A percentile compares a stretch with the other conserved stretches of the same genome.
These are phyloP conservation scores for Alternaria sp. DNA, from an alignment of 2,329 filamentous ascomycete species.

Conservation along the genomic window DNA sequence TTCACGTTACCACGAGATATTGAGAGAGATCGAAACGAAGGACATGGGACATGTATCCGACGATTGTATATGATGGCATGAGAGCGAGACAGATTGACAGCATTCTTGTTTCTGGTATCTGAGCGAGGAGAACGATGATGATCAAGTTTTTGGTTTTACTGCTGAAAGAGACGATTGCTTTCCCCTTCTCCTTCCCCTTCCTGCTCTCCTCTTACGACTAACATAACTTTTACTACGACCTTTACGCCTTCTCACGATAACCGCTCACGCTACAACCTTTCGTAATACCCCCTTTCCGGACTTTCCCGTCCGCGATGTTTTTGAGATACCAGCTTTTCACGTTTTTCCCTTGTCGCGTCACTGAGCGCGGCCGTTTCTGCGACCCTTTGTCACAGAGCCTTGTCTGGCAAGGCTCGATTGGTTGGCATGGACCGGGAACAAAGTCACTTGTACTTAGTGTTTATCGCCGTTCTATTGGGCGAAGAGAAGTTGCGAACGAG, in stretches of 20 bases:
- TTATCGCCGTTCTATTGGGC: slow-evolving; percentile 19
- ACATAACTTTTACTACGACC: slow-evolving; percentile 7
- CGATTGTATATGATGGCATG: slow-evolving; percentile 30
- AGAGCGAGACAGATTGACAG: slow-evolving; percentile 14
- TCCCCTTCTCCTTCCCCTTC: slow-evolving; percentile 10
- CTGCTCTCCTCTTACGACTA: slow-evolving; percentile 1
- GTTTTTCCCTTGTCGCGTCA: slow-evolving; percentile 4
- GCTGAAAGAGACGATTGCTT: slow-evolving; percentile 23
- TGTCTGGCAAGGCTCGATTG: slow-evolving; percentile 17
- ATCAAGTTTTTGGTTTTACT: slow-evolving; percentile 19
- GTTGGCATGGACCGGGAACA: slow-evolving; percentile 12
- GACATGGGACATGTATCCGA: slow-evolving; percentile 31
- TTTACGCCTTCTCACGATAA: slow-evolving; percentile 7
- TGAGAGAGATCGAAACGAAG: slow-evolving; percentile 18
- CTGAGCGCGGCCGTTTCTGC: slow-evolving; percentile 18
- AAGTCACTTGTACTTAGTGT: slow-evolving; percentile 12
- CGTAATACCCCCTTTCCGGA: slow-evolving; percentile 22
- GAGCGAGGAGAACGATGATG: slow-evolving; percentile 8
- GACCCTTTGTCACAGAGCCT: slow-evolving; percentile 16
- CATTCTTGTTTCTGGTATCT: slow-evolving; percentile 5
- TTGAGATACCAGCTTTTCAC: slow-evolving; percentile 22
- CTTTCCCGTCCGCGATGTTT: slow-evolving; percentile 10
- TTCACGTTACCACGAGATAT: slow-evolving; percentile 34
- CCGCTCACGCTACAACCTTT: slow-evolving; percentile 11
- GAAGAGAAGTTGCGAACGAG: slow-evolving; percentile 7